These are phyloP conservation scores for Camelina neglecta DNA, from an alignment of 345 rosid species.

Conservation along the genomic window DNA sequence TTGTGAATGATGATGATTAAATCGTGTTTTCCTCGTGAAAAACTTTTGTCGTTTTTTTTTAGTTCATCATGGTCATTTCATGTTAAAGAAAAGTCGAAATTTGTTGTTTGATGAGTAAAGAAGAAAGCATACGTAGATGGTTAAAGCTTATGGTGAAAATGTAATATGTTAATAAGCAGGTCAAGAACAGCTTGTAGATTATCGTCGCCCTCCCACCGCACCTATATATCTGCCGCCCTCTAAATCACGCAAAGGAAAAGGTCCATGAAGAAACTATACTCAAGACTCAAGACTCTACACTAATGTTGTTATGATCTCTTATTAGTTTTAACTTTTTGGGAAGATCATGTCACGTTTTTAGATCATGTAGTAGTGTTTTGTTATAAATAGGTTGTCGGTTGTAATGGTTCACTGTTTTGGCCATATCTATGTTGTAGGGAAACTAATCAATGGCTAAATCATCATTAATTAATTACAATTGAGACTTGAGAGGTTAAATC, in stretches of 20 bases:
- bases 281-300: not conserved
- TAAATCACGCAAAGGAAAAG: slow-evolving; percentile 40
- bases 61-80: slow-evolving; percentile 7
- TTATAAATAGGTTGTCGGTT: not conserved
- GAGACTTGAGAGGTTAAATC: not conserved
- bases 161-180: not conserved
- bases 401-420: not conserved
- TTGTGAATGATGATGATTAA: not conserved
- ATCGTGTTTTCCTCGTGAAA: not conserved
- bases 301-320: slow-evolving; percentile 3
- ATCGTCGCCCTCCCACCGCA: slow-evolving; percentile 18
- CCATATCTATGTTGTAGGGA: not conserved
- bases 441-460: not conserved
- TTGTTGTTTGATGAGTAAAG: not conserved
- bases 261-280: slow-evolving; percentile 28
- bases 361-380: not conserved
- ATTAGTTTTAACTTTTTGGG: not conserved
- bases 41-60: not conserved
- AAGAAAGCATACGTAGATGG: not conserved
- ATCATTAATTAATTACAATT: not conserved
- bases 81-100: not conserved
- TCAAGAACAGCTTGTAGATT: not conserved
- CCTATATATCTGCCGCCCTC: slow-evolving; percentile 41
- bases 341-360: not conserved
- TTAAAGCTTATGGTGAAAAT: not conserved